phyloP scores from a whole-genome alignment of 83 land plant species.

The Larix sibirica region DNA sequence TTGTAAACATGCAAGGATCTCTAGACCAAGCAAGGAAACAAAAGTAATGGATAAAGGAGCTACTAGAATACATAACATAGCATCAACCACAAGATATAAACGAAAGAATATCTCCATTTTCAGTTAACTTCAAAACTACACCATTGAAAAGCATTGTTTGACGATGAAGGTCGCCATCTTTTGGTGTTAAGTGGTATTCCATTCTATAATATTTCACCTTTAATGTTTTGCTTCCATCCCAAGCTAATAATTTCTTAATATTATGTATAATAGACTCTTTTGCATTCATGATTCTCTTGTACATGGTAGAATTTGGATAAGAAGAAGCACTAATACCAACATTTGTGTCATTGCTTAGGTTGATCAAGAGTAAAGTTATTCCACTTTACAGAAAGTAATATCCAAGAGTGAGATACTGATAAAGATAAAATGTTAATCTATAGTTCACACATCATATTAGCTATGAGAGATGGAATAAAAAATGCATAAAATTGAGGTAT shows the following conservation, averaged over 20 bases:
- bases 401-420: background rate
- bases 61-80: slow-evolving; percentile 7
- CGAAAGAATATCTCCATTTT: no score
- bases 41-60: slow-evolving; percentile 29
- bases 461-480: background rate
- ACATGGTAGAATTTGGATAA: no score
- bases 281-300: background rate
- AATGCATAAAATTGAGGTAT: background rate
- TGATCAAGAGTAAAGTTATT: no score
- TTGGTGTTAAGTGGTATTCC: no score
- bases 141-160: slow-evolving; percentile 32
- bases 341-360: no score
- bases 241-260: slow-evolving; percentile 4
- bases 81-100: background rate
- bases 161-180: no score
- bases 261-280: slow-evolving; percentile 9
- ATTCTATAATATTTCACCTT: no score
- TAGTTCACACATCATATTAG: no score
- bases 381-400: no score
- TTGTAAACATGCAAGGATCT: slow-evolving; percentile 9
- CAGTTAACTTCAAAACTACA: slow-evolving; percentile 3
- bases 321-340: no score
- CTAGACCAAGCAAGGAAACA: slow-evolving; percentile 15
- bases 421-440: background rate
- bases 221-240: slow-evolving; percentile 19